These are phyloP conservation scores for Phlegmacium glaucopus DNA, from an alignment of 768 basidiomycete genomes.

Conservation along the genomic window DNA sequence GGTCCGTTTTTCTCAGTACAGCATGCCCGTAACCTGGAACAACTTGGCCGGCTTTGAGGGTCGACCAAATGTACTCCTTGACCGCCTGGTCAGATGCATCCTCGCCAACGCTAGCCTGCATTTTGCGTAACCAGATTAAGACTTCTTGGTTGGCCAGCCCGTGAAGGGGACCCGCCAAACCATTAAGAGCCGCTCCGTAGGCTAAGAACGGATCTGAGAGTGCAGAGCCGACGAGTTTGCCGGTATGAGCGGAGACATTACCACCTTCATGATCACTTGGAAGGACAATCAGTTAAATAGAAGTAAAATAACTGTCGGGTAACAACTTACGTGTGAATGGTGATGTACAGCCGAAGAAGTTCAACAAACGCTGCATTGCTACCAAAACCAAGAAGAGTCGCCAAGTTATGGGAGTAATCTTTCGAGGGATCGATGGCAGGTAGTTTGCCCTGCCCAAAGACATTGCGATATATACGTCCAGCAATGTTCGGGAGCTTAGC, in stretches of 20 bases:
- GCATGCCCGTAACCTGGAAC: constrained; percentile 92
- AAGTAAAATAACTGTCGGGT: background rate
- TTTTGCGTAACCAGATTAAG: constrained; percentile 89
- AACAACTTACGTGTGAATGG: constrained; percentile 76
- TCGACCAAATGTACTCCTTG: constrained; percentile 92
- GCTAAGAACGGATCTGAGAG: constrained; percentile 97
- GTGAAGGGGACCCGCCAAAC: constrained; percentile 95
- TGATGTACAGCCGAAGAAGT: constrained; percentile 92
- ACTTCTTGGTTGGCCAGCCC: constrained; percentile 98
- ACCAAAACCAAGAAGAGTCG: constrained; percentile 88
- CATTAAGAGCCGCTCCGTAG: constrained; percentile 89
- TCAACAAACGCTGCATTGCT: constrained; percentile 88
- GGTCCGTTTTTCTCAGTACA: constrained; percentile 87
- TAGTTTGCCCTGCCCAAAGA: constrained; percentile 85
- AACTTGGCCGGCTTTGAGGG: constrained; percentile 90
- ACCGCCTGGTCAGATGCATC: constrained; percentile 83
- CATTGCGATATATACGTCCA: constrained; percentile 86
- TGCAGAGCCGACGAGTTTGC: constrained; percentile 90
- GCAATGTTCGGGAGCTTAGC: constrained; percentile 97
- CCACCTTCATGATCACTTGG: constrained; percentile 94
- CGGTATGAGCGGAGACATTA: constrained; percentile 95
- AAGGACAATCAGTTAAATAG: background rate
- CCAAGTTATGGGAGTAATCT: constrained; percentile 88
- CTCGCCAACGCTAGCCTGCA: constrained; percentile 87
- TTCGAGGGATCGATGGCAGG: constrained; percentile 79